Base-by-base conservation (phyloP, 768 basidiomycete genomes). In the Mycena vitilis region DNA sequence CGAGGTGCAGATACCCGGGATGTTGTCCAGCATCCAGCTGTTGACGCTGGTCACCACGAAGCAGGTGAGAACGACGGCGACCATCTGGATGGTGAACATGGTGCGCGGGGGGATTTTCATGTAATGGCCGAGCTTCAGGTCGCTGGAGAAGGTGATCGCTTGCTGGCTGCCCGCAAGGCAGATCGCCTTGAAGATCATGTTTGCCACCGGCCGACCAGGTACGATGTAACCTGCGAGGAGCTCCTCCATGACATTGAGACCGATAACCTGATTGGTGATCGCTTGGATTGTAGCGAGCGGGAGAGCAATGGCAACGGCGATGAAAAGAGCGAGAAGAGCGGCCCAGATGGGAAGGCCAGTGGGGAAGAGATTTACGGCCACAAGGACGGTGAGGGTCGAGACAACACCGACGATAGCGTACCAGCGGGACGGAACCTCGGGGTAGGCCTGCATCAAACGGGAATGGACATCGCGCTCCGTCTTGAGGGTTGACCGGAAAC, bases 111-210 rank as follows among this genome's bases (percentile, higher is more conserved):
- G 92, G 56, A 96, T 83, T 82, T 96, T 95, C 91, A 93, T 92
- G 81, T 95, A 95, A 75, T 94, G 92, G 22, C 92, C 94, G 58
- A 95, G 87, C 81, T 96, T 96, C 74, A 95, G 82, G 74, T 94
- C 90, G 49, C 87, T 87, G 13, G 89, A 81, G 74, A 93, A 95
- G 36, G 82, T 78, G 63, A 91, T 77, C 0, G 91, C 89, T 75
- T 95, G 92, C 63, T 78, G 78, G 40, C 86, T 85, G 11, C 88
- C 85, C 60, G 87, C 85, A 76, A 84, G 89, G 30, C 85, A 86
- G 71, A 86, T 83, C 16, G 83, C 81, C 81, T 94, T 95, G 87
- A 95, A 94, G 71, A 95, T 80, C 86, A 92, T 89, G 75, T 90
- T 90, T 36, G 93, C 95, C 60, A 96, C 81, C 0, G 95, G 94